Conservation (phyloP, 2,329 filamentous ascomycete species). For the Cladosporium sp. region DNA sequence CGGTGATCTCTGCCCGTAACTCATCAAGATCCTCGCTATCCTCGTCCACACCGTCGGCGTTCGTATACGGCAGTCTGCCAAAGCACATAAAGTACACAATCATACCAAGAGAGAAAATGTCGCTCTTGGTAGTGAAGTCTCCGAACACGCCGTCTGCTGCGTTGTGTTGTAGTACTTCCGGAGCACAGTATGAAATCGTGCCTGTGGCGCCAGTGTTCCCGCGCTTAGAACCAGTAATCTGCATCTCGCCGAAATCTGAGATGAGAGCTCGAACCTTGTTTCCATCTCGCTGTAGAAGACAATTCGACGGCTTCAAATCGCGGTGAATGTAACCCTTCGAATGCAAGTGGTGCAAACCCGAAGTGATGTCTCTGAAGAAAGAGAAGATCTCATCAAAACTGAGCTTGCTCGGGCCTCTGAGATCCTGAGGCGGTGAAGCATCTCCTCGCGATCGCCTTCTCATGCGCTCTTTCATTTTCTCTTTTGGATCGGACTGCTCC, state of each 20-base stretch:
- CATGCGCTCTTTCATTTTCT: slow-evolving; percentile 85
- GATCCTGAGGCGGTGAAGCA: slow-evolving; percentile 61
- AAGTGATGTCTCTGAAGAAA: slow-evolving; percentile 93
- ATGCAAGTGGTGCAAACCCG: slow-evolving; percentile 86
- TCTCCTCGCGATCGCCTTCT: slow-evolving; percentile 80
- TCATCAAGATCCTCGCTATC: slow-evolving; percentile 89
- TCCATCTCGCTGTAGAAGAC: slow-evolving; percentile 73
- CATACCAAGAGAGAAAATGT: slow-evolving; percentile 98
- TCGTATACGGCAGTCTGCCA: slow-evolving; percentile 78
- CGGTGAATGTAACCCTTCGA: slow-evolving; percentile 91
- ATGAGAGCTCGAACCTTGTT: slow-evolving; percentile 78
- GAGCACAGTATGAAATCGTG: slow-evolving; percentile 96
- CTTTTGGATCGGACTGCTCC: slow-evolving; percentile 66
- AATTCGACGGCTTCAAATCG: slow-evolving; percentile 95
- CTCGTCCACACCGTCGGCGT: slow-evolving; percentile 82
- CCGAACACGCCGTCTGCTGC: slow-evolving; percentile 69
- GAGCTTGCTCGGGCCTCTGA: slow-evolving; percentile 57
- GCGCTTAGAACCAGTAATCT: slow-evolving; percentile 77
- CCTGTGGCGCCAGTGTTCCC: slow-evolving; percentile 91
- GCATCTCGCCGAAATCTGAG: slow-evolving; percentile 97
- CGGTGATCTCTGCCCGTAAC: slow-evolving; percentile 79
- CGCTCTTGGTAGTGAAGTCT: slow-evolving; percentile 95
- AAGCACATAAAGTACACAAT: slow-evolving; percentile 99
- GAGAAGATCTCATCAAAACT: slow-evolving; percentile 93
- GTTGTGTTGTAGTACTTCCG: slow-evolving; percentile 78